Evolutionary conservation across 257 asterid species (phyloP), one percentile per base, ranked within the genome.

Genomic region (Nicotiana paniculata): DNA sequence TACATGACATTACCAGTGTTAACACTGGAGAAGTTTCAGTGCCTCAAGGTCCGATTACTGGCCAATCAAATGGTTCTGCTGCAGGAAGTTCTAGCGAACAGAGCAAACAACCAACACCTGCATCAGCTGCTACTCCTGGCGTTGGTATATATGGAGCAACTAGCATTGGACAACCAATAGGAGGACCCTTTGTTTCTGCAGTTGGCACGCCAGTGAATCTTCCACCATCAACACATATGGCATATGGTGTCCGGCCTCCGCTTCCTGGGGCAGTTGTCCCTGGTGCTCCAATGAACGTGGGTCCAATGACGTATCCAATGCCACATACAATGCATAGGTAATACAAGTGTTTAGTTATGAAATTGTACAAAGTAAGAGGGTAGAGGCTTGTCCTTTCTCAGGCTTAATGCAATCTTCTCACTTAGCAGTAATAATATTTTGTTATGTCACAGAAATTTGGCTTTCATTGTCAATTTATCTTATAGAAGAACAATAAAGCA

Each of bases 1-100:
- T 95, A 85, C 98, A 95, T 72, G 99, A 93, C 87, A 95, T 95
- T 83, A 93, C 98, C 6, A 95, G 90, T 65, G 98, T 92, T 77
- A 89, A 85, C 84, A 85, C 74, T 4, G 97, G 91, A 48, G 99
- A 92, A 6, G 86, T 85, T 30, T 85, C 97, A 1, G 90, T 87
- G 55, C 91, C 93, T 68, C 97, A 90, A 83, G 93, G 91, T 32
- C 97, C 95, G 7, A 90, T 92, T 87, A 91, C 97, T 11, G 98
- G 98, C 65, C 95, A 91, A 75, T 68, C 92, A 3, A 91, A 89
- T 32, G 89, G 89, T 10, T 77, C 88, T 28, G 84, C 85, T 13
- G 90, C 81, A 68, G 86, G 68, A 32, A 82, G 87, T 37, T 79
- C 95, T 13, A 88, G 84, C n/a, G 91, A 92, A 82, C 69, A 91